Evolutionary conservation across 2,329 filamentous ascomycete species (phyloP).

Genomic region (Bipolaris sorokiniana): DNA sequence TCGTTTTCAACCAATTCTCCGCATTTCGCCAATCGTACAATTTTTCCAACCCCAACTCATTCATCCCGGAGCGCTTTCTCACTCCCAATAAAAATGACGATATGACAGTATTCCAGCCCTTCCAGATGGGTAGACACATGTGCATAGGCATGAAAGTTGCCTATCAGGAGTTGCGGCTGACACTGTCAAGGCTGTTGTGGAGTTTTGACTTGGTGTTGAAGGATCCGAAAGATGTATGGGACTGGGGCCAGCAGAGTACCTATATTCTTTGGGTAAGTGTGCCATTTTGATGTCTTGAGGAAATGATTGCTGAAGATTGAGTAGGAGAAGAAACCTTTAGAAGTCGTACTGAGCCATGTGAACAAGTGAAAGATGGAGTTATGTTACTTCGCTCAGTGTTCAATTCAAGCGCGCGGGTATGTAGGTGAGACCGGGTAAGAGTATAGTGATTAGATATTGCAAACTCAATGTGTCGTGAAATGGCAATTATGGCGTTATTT

Average conservation of each 20-base stretch:
- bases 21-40: slow-evolving; percentile 36
- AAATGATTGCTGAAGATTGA: not conserved
- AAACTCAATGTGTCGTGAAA: too few relatives aligned
- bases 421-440: too few relatives aligned
- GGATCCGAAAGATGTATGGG: slow-evolving; percentile 19
- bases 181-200: slow-evolving; percentile 50
- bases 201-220: slow-evolving; percentile 44
- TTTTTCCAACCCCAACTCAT: slow-evolving; percentile 38
- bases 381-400: not conserved
- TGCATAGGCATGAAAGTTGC: slow-evolving; percentile 41
- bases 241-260: slow-evolving; percentile 33
- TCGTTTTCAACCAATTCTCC: slow-evolving; percentile 38
- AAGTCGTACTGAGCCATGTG: slow-evolving; percentile 1
- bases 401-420: not conserved
- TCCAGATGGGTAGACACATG: slow-evolving; percentile 33
- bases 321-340: slow-evolving; percentile 8
- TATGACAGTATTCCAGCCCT: slow-evolving; percentile 33
- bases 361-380: not conserved
- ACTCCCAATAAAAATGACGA: slow-evolving; percentile 25
- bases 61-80: slow-evolving; percentile 47
- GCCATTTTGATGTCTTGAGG: not conserved
- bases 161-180: slow-evolving; percentile 44
- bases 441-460: too few relatives aligned
- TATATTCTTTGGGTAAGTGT: slow-evolving; percentile 32
- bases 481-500: too few relatives aligned